Evolutionary conservation across 352 stramenopile genomes (phyloP).

Genomic region (Globisporangium middletonii): DNA sequence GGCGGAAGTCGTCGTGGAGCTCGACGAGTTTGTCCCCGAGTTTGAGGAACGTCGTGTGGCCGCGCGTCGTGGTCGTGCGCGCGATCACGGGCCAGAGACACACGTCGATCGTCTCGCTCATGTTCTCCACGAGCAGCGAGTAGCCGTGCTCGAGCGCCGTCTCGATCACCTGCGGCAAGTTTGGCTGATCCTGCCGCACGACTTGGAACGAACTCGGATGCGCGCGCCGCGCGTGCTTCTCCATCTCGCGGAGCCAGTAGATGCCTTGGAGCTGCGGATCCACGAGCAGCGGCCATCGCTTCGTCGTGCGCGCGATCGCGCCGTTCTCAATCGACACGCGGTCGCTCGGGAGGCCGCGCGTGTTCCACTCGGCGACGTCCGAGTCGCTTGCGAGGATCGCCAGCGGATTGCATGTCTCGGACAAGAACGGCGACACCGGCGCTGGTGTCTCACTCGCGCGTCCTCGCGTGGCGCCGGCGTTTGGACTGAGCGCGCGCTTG

Average conservation of each 20-base stretch:
- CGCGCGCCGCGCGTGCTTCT: conserved; percentile 47
- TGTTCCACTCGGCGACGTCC: conserved; percentile 85
- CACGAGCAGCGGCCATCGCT: conserved; percentile 83
- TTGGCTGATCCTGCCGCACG: conserved; percentile 76
- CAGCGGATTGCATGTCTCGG: conserved; percentile 48
- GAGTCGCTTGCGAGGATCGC: conserved; percentile 63
- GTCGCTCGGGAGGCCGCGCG: conserved; percentile 82
- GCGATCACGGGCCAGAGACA: conserved; percentile 83
- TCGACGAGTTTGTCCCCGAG: conserved; percentile 88
- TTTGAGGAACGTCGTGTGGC: conserved; percentile 69
- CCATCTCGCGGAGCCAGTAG: conserved; percentile 84
- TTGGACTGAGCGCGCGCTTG: conserved; percentile 21
- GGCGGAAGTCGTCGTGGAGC: conserved; percentile 66
- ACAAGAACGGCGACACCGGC: conserved; percentile 16
- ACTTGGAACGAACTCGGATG: conserved; percentile 54
- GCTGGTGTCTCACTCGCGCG: neutral
- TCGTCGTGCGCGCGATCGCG: conserved; percentile 78
- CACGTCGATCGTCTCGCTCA: conserved; percentile 83
- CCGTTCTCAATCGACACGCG: conserved; percentile 89
- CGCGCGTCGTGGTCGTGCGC: conserved; percentile 63
- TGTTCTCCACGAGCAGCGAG: conserved; percentile 86
- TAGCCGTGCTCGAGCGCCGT: conserved; percentile 73
- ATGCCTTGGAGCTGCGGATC: conserved; percentile 90
- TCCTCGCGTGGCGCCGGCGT: conserved; percentile 16
- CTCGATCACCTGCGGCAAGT: conserved; percentile 72